Conservation (phyloP, 1,139 yeast genomes). For the Hemisphaericaspora lyxosophila region DNA sequence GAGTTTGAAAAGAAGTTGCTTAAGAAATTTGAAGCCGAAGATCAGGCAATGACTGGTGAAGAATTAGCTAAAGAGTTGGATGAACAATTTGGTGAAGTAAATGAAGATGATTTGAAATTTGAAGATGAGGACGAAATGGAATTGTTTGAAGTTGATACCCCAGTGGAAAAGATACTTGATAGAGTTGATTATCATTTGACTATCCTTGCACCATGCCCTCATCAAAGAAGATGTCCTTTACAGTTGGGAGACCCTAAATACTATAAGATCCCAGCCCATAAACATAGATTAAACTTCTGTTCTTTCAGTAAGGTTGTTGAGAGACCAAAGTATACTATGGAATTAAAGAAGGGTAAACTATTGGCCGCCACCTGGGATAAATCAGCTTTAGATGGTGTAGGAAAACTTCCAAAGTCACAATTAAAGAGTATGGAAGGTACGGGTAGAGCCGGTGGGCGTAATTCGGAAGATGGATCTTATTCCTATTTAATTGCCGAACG, state of each 20-base stretch:
- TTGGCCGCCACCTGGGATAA: conserved; percentile 74
- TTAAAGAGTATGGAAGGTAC: conserved; percentile 47
- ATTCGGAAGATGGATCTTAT: conserved; percentile 71
- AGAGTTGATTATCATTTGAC: conserved; percentile 53
- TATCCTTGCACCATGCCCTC: conserved; percentile 87
- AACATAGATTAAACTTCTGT: conserved; percentile 68
- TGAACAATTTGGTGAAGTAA: conserved; percentile 40
- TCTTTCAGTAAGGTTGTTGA: conserved; percentile 70
- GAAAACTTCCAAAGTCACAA: conserved; percentile 31
- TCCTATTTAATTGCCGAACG: conserved; percentile 78
- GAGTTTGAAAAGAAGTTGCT: conserved; percentile 32
- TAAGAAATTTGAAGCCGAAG: conserved; percentile 21
- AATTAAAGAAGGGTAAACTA: conserved; percentile 77
- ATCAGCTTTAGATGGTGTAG: conserved; percentile 53
- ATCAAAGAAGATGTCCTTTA: conserved; percentile 83
- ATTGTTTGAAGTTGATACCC: conserved; percentile 21
- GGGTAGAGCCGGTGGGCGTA: conserved; percentile 75
- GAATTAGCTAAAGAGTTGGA: conserved; percentile 14
- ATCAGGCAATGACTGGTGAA: conserved; percentile 10
- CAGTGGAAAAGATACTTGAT: conserved; percentile 7
- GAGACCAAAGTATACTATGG: conserved; percentile 76
- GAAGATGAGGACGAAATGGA: conserved; percentile 48
- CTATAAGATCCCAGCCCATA: conserved; percentile 60
- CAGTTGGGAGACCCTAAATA: conserved; percentile 74
- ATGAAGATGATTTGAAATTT: conserved; percentile 46